phyloP scores from a whole-genome alignment of 805 yeast genomes.

The Saccharomycopsis sp. region DNA sequence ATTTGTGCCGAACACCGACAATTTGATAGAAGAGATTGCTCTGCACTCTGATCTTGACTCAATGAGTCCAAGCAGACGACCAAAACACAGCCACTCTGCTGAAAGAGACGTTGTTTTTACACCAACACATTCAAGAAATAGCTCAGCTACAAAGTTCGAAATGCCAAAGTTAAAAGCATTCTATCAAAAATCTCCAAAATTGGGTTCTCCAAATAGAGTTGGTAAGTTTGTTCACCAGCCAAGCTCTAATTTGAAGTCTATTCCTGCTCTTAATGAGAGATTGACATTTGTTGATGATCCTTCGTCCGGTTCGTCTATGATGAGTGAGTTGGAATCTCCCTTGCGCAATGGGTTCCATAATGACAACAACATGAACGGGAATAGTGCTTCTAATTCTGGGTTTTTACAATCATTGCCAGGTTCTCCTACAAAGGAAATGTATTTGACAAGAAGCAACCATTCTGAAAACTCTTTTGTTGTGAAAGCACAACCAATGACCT shows the following conservation, averaged over 20 bases:
- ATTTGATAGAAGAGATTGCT: conserved; percentile 17
- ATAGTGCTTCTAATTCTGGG: not conserved
- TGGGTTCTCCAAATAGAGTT: conserved; percentile 17
- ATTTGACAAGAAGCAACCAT: conserved; percentile 2
- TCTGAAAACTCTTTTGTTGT: conserved; percentile 10
- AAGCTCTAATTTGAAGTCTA: conserved; percentile 7
- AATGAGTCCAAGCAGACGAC: not conserved
- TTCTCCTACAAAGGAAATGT: conserved; percentile 7
- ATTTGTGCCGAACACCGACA: conserved; percentile 11
- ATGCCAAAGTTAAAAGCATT: conserved; percentile 20
- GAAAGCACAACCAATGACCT: conserved; percentile 3
- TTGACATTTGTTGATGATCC: conserved; percentile 17
- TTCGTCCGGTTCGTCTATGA: not conserved
- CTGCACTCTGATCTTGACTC: not conserved
- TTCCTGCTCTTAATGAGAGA: conserved; percentile 20
- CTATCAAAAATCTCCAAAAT: conserved; percentile 15
- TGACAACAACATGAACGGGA: too few relatives aligned
- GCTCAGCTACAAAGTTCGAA: conserved; percentile 13
- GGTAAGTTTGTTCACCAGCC: too few relatives aligned
- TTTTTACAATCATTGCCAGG: conserved; percentile 3
- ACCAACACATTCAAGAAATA: conserved; percentile 11
- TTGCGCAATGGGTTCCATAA: not conserved
- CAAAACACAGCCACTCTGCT: not conserved
- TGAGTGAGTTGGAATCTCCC: conserved; percentile 5
- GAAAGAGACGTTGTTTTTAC: not conserved